Evolutionary conservation across 768 basidiomycete genomes (phyloP), one percentile per base, ranked within the genome.

Genomic region (Kwoniella heveanensis): DNA sequence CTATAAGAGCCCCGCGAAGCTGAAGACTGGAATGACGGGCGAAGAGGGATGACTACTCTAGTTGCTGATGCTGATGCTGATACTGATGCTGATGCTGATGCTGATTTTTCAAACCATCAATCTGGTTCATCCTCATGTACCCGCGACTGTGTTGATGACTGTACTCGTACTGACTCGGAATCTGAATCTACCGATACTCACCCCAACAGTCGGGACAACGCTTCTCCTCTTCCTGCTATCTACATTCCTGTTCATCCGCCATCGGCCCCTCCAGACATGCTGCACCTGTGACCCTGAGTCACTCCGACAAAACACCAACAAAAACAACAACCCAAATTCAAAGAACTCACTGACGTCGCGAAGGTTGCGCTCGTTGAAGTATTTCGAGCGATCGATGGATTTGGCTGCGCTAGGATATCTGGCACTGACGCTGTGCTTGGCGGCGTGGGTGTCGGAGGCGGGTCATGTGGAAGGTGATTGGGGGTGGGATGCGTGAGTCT

Each of bases 341-440:
- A 12, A 36, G n/a, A 51, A 46, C 13, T 4, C 12, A 17, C 39
- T 44, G 10, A 3, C 24, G 19, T 19, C 24, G 52, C 27, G 21
- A 0, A n/a, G 46, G 24, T 30, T 24, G 36, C 9, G 49, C 2
- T 44, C 32, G 12, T 24, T 62, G 8, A 54, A 57, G 27, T 61
- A 54, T 51, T 66, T 66, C 39, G 59, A 66, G 24, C 5, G 54
- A n/a, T 57, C 30, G n/a, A 66, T 66, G 65, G 49, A 61, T 37
- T 17, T 57, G 17, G 32, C 50, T 19, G 24, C 22, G 15, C 25
- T 62, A 6, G 58, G 22, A 2, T 51, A 52, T n/a, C 26, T 51
- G 49, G 29, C 36, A 1, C 26, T 66, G 24, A 21, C 22, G 0
- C 5, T 36, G 6, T 24, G 26, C 5, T 21, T 59, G 2, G 44